These are phyloP conservation scores for Sclerotinia glacialis DNA, from an alignment of 2,329 filamentous ascomycete species.

Conservation along the genomic window DNA sequence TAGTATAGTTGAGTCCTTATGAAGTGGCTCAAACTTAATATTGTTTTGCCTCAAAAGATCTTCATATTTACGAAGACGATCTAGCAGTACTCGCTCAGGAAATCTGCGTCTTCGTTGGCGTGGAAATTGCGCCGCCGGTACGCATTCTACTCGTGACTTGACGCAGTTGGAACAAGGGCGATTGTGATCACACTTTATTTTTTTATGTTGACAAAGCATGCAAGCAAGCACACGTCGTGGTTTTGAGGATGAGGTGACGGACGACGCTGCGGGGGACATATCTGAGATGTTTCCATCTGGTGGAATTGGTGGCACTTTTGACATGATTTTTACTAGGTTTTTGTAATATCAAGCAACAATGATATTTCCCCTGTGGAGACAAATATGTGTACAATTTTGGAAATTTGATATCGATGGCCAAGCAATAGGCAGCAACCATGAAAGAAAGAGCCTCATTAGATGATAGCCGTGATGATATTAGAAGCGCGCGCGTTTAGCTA, in stretches of 20 bases:
- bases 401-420: not conserved
- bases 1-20: slow-evolving; percentile 30
- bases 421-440: not conserved
- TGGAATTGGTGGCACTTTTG: not conserved
- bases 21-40: slow-evolving; percentile 36
- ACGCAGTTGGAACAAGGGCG: slow-evolving; percentile 70
- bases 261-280: not conserved
- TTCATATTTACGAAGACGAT: slow-evolving; percentile 37
- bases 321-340: not conserved
- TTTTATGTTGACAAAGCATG: slow-evolving; percentile 71
- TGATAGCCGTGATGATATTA: not conserved
- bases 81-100: slow-evolving; percentile 36
- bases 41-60: slow-evolving; percentile 35
- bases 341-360: not conserved
- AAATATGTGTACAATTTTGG: not conserved
- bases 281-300: not conserved
- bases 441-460: not conserved
- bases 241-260: slow-evolving; percentile 19
- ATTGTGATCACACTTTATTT: slow-evolving; percentile 70
- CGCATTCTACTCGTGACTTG: slow-evolving; percentile 60
- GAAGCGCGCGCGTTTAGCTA: not conserved
- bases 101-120: slow-evolving; percentile 55
- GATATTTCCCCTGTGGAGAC: not conserved
- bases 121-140: slow-evolving; percentile 55
- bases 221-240: slow-evolving; percentile 49